Conservation (phyloP, 1,284 basidiomycete species). For the Leccinum angustisporum region DNA sequence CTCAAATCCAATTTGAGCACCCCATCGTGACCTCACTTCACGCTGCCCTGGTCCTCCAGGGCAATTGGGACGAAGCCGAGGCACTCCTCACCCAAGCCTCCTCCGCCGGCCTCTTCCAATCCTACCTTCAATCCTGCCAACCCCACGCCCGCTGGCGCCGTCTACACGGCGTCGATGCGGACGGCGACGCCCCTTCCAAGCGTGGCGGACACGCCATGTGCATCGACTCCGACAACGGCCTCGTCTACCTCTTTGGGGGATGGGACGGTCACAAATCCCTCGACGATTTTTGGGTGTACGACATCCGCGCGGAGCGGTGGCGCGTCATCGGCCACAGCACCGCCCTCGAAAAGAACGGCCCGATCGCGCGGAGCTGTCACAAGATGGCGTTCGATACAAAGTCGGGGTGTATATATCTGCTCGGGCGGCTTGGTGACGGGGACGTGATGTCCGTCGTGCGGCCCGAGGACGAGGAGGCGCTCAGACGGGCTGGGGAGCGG, state of each 20-base stretch:
- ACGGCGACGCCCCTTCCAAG: conserved; percentile 61
- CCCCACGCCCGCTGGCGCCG: conserved; percentile 59
- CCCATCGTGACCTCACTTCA: conserved; percentile 70
- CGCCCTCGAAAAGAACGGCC: conserved; percentile 59
- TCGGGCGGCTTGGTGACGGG: conserved; percentile 60
- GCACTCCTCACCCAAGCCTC: conserved; percentile 50
- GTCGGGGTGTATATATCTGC: conserved; percentile 71
- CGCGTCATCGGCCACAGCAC: conserved; percentile 57
- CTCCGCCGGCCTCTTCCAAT: conserved; percentile 55
- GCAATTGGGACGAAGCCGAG: conserved; percentile 64
- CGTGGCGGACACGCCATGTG: conserved; percentile 85
- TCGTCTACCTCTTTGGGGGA: conserved; percentile 79
- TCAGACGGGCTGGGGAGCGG: conserved; percentile 27
- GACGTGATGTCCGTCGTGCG: conserved; percentile 38
- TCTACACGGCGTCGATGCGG: conserved; percentile 54
- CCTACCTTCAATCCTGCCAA: conserved; percentile 55
- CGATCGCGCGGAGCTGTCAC: conserved; percentile 74
- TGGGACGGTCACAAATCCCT: conserved; percentile 75
- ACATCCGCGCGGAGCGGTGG: conserved; percentile 66
- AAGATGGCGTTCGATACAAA: conserved; percentile 78
- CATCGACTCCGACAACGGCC: conserved; percentile 61
- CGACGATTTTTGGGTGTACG: conserved; percentile 81
- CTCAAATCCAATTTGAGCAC: conserved; percentile 64
- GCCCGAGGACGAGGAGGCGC: conserved; percentile 24
- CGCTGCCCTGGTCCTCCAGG: conserved; percentile 63